Evolutionary conservation across 179 eudicot species (phyloP), one percentile per base, ranked within the genome.

Genomic region (Beta lomatogona): DNA sequence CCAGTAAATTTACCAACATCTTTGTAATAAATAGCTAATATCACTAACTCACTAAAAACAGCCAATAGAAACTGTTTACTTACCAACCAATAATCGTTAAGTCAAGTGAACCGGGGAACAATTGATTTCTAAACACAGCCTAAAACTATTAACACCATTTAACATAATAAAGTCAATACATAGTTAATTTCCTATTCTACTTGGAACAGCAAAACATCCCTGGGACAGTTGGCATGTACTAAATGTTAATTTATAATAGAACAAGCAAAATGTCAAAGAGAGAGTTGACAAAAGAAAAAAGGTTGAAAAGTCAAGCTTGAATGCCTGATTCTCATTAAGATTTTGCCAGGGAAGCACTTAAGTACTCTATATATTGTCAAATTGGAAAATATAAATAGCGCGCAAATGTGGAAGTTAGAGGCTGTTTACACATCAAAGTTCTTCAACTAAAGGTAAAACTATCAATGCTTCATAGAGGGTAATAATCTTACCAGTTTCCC

Each of bases 401-500:
- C 41, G 63, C n/a, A 64, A 65, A 25, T 48, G n/a, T 31, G 54
- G 54, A n/a, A 41, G n/a, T n/a, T 10, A 31, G 15, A 78, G 19
- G 22, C 28, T 9, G 2, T 57, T 8, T 9, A 18, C 16, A 55
- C 5, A 6, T 48, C 31, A 73, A 44, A 25, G 25, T 14, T 19
- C 55, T 64, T 8, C 0, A 55, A 6, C 9, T 14, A n/a, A 22
- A 52, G 15, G 6, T 73, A 9, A 44, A 48, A 57, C 52, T 21
- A 54, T 19, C 0, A 25, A n/a, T 54, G 68, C 52, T 64, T n/a
- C 58, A 54, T 67, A 41, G 41, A 6, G 59, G 58, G 22, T 21
- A 28, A 68, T 14, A 48, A 31, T 21, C 91, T 86, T 86, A 93
- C 98, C 95, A 95, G 90, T 83, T 88, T 93, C 25, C 97, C 98